Evolutionary conservation across 2,329 filamentous ascomycete species (phyloP).

Genomic region (Plenodomus tracheiphilus): DNA sequence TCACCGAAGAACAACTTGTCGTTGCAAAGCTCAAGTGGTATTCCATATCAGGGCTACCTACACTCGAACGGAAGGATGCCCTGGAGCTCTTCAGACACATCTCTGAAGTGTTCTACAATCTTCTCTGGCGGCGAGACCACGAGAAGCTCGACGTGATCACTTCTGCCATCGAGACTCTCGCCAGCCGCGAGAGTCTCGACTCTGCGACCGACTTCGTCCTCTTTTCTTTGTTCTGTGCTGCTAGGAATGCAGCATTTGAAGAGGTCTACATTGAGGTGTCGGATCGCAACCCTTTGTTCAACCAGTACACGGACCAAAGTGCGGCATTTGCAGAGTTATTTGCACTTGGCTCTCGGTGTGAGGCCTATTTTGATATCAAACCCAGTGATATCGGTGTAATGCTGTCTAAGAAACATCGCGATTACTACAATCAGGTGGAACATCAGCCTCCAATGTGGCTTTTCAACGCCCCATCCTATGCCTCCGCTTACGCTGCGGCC

Average conservation of each 20-base stretch:
- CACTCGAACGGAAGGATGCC: conserved; percentile 26
- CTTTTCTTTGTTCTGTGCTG: conserved; percentile 61
- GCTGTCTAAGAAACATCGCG: conserved; percentile 45
- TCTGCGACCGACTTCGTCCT: conserved; percentile 57
- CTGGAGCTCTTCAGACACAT: conserved; percentile 40
- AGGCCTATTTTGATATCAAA: conserved; percentile 62
- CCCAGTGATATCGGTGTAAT: conserved; percentile 42
- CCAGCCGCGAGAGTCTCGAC: conserved; percentile 26
- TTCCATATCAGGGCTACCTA: conserved; percentile 29
- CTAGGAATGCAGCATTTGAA: conserved; percentile 61
- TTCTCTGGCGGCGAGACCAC: conserved; percentile 37
- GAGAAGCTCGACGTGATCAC: conserved; percentile 36
- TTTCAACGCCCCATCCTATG: conserved; percentile 54
- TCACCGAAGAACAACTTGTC: conserved; percentile 37
- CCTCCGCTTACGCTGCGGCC: conserved; percentile 56
- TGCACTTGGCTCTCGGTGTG: conserved; percentile 65
- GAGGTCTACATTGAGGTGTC: conserved; percentile 66
- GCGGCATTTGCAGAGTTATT: conserved; percentile 67
- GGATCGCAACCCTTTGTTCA: conserved; percentile 64
- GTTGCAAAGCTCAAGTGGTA: conserved; percentile 42
- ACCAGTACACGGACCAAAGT: conserved; percentile 64
- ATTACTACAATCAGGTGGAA: conserved; percentile 46
- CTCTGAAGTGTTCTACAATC: conserved; percentile 25
- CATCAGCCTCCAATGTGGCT: conserved; percentile 56
- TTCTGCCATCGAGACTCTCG: conserved; percentile 28